Evolutionary conservation across 805 yeast species (phyloP), one percentile per base, ranked within the genome.

Genomic region (Kazachstania kunashirensis): DNA sequence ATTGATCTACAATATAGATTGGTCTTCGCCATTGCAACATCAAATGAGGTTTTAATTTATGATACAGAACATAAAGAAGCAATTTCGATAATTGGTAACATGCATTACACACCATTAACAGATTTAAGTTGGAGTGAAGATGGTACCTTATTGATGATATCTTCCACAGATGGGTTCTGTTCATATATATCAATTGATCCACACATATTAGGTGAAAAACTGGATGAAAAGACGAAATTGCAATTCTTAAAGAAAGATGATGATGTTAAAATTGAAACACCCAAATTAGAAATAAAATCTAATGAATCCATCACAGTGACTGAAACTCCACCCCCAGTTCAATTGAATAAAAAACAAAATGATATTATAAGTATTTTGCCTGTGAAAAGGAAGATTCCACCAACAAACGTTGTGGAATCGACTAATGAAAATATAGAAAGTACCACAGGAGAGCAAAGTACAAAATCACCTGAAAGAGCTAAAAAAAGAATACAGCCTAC

Each of bases 101-200:
- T 92, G 34, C 98, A 92, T 54, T 88, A 88, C 51, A 78, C 94
- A 2, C 75, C 92, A 1, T 69, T 92, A 24, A 88, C 98, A 0
- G 98, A 92, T 55, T 52, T 89, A 33, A 62, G 79, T 7, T 92
- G 98, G 98, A 70, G 83, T 16, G 59, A 62, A 4, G 86, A 84
- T 56, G 98, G 97, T 0, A 58, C 60, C 12, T 62, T 72, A 11
- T 58, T 92, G 13, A 65, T 89, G 47, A 67, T 83, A 17, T 77
- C 94, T 6, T 83, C 96, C 0, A 82, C 94, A 0, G 98, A 92
- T 57, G 97, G 97, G 14, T 89, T 86, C 55, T 81, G 96, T 45
- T 80, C 95, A 1, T 70, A 70, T 31, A 57, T 88, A 1, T 57
- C 64, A 6, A 71, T 85, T 33, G 70, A 70, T 4, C 57, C 61